These are phyloP conservation scores for Davidsoniella eucalypti DNA, from an alignment of 2,329 filamentous ascomycete species.

Conservation along the genomic window DNA sequence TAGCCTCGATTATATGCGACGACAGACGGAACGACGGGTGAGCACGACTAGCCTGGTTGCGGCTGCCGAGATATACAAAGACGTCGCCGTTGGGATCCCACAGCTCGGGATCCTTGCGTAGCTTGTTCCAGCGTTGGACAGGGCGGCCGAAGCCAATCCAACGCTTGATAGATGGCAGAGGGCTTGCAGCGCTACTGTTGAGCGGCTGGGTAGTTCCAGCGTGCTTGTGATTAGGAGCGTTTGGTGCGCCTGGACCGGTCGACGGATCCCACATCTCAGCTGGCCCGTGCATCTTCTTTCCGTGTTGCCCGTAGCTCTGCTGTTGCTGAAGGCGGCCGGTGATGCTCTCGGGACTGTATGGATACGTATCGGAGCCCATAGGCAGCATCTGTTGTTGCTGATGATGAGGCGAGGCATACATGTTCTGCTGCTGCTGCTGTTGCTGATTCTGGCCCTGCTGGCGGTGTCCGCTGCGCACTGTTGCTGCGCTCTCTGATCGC, in stretches of 20 bases:
- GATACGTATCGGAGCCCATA: neutral
- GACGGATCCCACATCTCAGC: no score
- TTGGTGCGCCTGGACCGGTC: no score
- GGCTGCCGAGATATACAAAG: conserved; percentile 36
- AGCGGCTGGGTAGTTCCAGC: conserved; percentile 6
- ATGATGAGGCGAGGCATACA: conserved; percentile 12
- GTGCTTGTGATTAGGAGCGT: neutral
- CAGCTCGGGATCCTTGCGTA: conserved; percentile 41
- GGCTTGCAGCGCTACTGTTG: neutral
- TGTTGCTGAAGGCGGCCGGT: neutral
- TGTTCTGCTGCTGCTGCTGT: neutral
- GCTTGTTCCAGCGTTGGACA: conserved; percentile 35
- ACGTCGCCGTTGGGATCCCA: conserved; percentile 47
- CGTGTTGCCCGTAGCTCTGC: neutral
- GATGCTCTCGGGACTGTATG: conserved; percentile 12
- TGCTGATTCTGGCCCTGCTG: neutral
- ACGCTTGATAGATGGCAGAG: conserved; percentile 29
- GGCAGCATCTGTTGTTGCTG: neutral
- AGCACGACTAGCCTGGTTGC: conserved; percentile 26
- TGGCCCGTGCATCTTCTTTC: no score
- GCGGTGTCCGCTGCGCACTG: conserved; percentile 13
- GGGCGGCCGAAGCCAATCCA: conserved; percentile 35
- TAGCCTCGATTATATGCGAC: conserved; percentile 41
- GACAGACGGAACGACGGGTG: conserved; percentile 40
- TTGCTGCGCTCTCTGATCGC: conserved; percentile 16